Evolutionary conservation across 2,329 filamentous ascomycete genomes (phyloP).

Genomic region (Colletotrichum melonis): DNA sequence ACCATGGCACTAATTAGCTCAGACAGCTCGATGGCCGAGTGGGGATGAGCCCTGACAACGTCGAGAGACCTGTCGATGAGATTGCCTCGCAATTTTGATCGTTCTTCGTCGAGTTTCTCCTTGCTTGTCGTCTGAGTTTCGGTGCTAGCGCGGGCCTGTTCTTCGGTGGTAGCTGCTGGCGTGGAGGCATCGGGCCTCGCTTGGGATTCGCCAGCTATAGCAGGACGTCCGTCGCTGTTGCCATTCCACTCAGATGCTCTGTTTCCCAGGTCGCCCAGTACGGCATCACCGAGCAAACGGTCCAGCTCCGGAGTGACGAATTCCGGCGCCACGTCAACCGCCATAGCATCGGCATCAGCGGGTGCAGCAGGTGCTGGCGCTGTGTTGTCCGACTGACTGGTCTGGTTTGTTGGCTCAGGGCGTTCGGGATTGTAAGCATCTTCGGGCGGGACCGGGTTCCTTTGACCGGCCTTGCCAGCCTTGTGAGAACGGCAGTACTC

Average conservation of each 20-base stretch:
- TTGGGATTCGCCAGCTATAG: slow-evolving; percentile 9
- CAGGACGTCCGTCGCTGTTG: slow-evolving; percentile 32
- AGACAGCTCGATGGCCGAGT: slow-evolving; percentile 89
- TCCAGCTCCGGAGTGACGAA: slow-evolving; percentile 39
- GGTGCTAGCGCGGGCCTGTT: slow-evolving; percentile 38
- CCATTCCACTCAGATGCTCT: slow-evolving; percentile 41
- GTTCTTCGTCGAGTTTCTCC: slow-evolving; percentile 83
- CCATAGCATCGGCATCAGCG: slow-evolving; percentile 44
- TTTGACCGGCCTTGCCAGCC: slow-evolving; percentile 66
- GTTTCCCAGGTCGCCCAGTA: slow-evolving; percentile 38
- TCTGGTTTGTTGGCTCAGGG: slow-evolving; percentile 36
- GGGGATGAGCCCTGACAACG: slow-evolving; percentile 87
- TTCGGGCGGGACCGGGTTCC: slow-evolving; percentile 74
- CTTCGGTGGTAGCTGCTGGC: slow-evolving; percentile 38
- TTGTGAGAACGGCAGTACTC: slow-evolving; percentile 81
- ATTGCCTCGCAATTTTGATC: slow-evolving; percentile 77
- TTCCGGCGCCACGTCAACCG: slow-evolving; percentile 43
- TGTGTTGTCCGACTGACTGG: slow-evolving; percentile 40
- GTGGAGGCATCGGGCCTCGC: slow-evolving; percentile 33
- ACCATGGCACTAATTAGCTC: slow-evolving; percentile 85
- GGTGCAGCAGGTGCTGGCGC: slow-evolving; percentile 10
- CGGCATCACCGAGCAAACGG: slow-evolving; percentile 39
- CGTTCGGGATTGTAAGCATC: slow-evolving; percentile 59
- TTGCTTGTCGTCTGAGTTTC: slow-evolving; percentile 61
- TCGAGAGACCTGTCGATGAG: slow-evolving; percentile 92